Evolutionary conservation across 2,329 filamentous ascomycete genomes (phyloP).

Genomic region (Trichoderma polysporum): DNA sequence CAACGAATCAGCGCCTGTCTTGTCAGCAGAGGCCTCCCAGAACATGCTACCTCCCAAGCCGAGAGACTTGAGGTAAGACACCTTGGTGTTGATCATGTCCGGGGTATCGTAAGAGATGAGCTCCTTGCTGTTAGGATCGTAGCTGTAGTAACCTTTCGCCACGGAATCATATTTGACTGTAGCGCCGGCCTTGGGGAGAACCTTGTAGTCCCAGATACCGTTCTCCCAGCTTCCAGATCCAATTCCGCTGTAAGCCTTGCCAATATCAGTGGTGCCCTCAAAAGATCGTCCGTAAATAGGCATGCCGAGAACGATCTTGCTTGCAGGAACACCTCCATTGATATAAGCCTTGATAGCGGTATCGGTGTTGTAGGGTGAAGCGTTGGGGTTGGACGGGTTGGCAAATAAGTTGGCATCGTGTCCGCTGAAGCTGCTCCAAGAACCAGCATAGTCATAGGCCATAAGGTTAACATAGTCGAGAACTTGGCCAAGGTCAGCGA

Average conservation of each 20-base stretch:
- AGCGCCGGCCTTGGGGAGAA: constrained; percentile 62
- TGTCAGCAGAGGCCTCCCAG: constrained; percentile 77
- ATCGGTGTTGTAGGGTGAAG: constrained; percentile 70
- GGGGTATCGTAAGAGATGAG: constrained; percentile 74
- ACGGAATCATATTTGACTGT: constrained; percentile 56
- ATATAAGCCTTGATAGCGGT: constrained; percentile 66
- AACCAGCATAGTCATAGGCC: constrained; percentile 76
- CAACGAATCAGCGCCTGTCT: constrained; percentile 57
- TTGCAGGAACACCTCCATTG: constrained; percentile 56
- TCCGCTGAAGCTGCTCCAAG: constrained; percentile 62
- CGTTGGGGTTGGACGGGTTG: constrained; percentile 50
- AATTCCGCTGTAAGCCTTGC: constrained; percentile 60
- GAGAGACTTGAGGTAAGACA: constrained; percentile 59
- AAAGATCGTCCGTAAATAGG: constrained; percentile 52
- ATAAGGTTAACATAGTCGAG: constrained; percentile 66
- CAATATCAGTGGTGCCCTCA: constrained; percentile 59
- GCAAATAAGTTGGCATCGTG: constrained; percentile 72
- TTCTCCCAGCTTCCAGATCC: constrained; percentile 70
- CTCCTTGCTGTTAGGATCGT: constrained; percentile 57
- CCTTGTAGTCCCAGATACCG: constrained; percentile 81
- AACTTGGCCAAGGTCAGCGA: constrained; percentile 47
- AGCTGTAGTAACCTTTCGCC: constrained; percentile 67
- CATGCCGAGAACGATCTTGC: constrained; percentile 75
- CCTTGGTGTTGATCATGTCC: constrained; percentile 60
- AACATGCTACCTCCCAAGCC: constrained; percentile 78